Base-by-base conservation (phyloP, 2,329 filamentous ascomycete species). In the Cercospora beticola region DNA sequence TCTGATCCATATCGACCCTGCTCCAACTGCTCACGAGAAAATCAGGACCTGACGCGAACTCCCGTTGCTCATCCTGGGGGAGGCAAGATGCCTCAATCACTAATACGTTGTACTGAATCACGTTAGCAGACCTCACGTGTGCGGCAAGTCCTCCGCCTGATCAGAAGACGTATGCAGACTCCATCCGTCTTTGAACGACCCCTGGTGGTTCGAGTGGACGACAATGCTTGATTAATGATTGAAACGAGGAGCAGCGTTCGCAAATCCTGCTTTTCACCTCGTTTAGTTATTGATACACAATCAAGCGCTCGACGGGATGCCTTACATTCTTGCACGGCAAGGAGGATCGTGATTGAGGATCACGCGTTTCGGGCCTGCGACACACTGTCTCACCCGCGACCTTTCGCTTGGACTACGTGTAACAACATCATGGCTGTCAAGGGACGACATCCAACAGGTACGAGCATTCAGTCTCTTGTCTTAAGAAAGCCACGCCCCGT, bases 321-420 rank as follows among this genome's bases (percentile, higher is more conserved):
- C 54, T 56, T 63, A 23, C 49, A 64, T 56, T 49, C 54, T 61
- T 65, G 31, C 49, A 14, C 63, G 10, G 63, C 52, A 59, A 58
- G 57, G 52, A 67, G 62, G 52, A 61, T 62, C 60, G 58, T 60
- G 52, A 23, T 59, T 54, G 33, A 40, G 28, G 21, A 52, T 66
- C 67, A 68, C 63, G 59, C 62, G 67, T 23, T 36, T 23, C 36
- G 33, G 49, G 33, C 59, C 40, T 58, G 62, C 67, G 62, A 23
- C 36, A 59, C 18, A 26, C 40, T 66, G 67, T 69, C 67, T 66
- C 33, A 64, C 64, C 61, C 58, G 60, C 59, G 57, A 62, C 64
- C 64, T 60, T 23, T 23, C 61, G 40, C 40, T 54, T 49, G 64
- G 54, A 31, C 36, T 6, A 36, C 40, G 54, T 65, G 62, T 62